phyloP scores from a whole-genome alignment of 1,139 yeast genomes.

The Wickerhamomyces sp. region DNA sequence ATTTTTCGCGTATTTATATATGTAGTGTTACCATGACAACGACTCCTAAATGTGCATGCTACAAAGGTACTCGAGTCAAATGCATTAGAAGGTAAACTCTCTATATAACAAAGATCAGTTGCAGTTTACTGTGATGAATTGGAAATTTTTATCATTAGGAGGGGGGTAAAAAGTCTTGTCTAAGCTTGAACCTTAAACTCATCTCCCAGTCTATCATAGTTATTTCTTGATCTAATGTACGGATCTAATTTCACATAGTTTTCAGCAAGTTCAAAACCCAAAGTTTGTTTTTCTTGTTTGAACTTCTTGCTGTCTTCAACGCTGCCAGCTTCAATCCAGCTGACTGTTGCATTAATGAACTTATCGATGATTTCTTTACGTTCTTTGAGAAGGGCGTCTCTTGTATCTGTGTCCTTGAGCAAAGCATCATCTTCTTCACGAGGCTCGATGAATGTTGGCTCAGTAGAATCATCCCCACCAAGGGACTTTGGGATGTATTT shows the following conservation, averaged over 20 bases:
- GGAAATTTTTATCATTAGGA: not conserved
- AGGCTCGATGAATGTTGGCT: slow-evolving; percentile 54
- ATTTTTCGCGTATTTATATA: not conserved
- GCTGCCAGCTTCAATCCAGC: slow-evolving; percentile 59
- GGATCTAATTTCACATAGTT: slow-evolving; percentile 68
- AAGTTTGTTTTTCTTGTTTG: slow-evolving; percentile 42
- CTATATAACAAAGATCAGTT: too few species aligned
- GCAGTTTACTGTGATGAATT: not conserved
- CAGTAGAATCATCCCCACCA: slow-evolving; percentile 62
- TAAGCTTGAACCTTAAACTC: slow-evolving; percentile 25
- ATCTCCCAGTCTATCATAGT: slow-evolving; percentile 57
- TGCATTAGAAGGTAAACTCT: not conserved
- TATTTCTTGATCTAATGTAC: slow-evolving; percentile 62
- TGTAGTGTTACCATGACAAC: not conserved
- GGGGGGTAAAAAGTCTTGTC: too few species aligned
- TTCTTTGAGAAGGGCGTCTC: slow-evolving; percentile 38
- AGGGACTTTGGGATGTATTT: slow-evolving; percentile 54
- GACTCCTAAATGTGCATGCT: not conserved
- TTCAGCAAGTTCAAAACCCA: slow-evolving; percentile 45
- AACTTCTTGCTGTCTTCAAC: slow-evolving; percentile 39
- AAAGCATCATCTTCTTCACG: slow-evolving; percentile 42
- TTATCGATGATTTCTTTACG: slow-evolving; percentile 43
- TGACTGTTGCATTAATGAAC: slow-evolving; percentile 54
- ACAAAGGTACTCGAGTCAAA: too few species aligned
- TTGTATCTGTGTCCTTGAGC: slow-evolving; percentile 37